These are phyloP conservation scores for Trifolium subterraneum DNA, from an alignment of 306 rosid species.

Conservation along the genomic window DNA sequence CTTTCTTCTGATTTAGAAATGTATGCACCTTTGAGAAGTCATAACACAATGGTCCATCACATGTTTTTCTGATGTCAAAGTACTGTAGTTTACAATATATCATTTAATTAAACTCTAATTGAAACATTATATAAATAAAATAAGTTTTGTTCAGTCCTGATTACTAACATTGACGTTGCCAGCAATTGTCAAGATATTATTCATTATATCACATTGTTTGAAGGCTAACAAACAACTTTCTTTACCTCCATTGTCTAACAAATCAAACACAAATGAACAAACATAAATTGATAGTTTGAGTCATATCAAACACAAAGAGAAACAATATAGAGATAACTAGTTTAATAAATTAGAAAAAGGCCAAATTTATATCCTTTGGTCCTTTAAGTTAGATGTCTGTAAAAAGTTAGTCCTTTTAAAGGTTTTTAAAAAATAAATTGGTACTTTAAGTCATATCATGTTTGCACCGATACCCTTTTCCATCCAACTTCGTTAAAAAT, in stretches of 20 bases:
- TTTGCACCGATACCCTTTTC: too few relatives aligned
- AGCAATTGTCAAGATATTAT: constrained; percentile 42
- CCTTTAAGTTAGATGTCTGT: too few relatives aligned
- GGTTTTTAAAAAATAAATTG: too few relatives aligned
- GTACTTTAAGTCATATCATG: too few relatives aligned
- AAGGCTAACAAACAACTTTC: constrained; percentile 52
- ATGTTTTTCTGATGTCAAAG: constrained; percentile 82
- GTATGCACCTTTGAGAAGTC: constrained; percentile 76
- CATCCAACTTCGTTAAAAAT: too few relatives aligned
- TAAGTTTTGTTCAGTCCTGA: background rate
- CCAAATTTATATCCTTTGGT: too few relatives aligned
- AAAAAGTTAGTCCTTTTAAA: too few relatives aligned
- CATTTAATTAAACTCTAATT: background rate
- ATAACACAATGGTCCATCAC: constrained; percentile 75
- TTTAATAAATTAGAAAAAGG: background rate
- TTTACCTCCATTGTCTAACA: constrained; percentile 63
- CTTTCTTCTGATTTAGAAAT: constrained; percentile 55
- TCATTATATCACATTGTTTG: constrained; percentile 50
- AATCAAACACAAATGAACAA: constrained; percentile 1
- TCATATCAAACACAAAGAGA: background rate
- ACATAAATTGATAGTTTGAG: too few relatives aligned
- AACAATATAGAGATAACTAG: background rate
- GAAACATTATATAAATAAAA: background rate
- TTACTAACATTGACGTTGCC: constrained; percentile 68
- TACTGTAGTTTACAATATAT: constrained; percentile 53